Evolutionary conservation across 2,329 filamentous ascomycete genomes (phyloP).

Genomic region (Arthrobotrys entomopaga): DNA sequence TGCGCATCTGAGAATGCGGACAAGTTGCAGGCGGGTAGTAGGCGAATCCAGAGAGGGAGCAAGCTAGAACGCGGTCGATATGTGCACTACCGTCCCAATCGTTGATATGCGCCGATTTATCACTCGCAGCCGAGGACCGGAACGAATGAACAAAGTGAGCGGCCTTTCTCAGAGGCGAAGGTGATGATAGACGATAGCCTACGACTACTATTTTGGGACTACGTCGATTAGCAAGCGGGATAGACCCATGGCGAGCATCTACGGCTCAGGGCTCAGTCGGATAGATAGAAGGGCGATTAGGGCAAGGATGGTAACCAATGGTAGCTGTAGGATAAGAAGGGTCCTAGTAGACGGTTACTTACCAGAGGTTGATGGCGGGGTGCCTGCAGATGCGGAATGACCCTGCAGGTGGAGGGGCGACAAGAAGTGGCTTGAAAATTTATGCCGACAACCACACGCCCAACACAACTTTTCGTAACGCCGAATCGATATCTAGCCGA

Average conservation of each 20-base stretch:
- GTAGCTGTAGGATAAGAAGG: conserved; percentile 10
- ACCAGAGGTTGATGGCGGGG: conserved; percentile 32
- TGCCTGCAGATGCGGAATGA: conserved; percentile 31
- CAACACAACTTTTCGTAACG: conserved; percentile 26
- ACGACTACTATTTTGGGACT: conserved; percentile 36
- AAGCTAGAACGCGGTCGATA: background rate
- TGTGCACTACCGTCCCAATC: background rate
- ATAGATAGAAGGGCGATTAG: background rate
- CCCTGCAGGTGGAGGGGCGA: conserved; percentile 17
- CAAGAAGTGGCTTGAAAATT: conserved; percentile 15
- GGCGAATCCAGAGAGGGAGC: background rate
- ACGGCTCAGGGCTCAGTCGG: conserved; percentile 24
- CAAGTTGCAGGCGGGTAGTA: background rate
- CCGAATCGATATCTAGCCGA: background rate
- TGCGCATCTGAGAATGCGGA: conserved; percentile 14
- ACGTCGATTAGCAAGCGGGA: conserved; percentile 18
- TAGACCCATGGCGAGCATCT: conserved; percentile 16
- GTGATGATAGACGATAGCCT: conserved; percentile 34
- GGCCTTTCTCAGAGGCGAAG: background rate
- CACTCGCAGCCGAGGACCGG: conserved; percentile 1
- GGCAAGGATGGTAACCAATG: conserved; percentile 9
- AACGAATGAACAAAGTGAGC: background rate
- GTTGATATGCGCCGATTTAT: background rate
- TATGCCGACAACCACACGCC: conserved; percentile 22
- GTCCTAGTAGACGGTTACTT: conserved; percentile 21